Evolutionary conservation across 208 protist species (phyloP), one percentile per base, ranked within the genome.

Genomic region (Trypanosoma boissoni): DNA sequence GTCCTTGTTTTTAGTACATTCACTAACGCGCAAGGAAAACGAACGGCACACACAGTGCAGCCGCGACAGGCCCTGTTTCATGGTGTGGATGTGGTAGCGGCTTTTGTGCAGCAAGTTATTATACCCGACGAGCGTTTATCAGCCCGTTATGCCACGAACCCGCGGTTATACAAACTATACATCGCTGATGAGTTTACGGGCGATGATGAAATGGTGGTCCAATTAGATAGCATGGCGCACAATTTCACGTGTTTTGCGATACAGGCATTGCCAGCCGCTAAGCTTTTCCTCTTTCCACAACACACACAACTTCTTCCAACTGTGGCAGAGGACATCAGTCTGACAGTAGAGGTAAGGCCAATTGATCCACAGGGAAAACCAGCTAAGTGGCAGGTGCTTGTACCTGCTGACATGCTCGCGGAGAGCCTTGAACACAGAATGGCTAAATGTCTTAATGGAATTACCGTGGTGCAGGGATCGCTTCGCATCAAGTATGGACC

Each of bases 151-250:
- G 85, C 82, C 27, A 79, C 67, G 49, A 95, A 92, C 34, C 70
- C 78, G 27, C 81, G 84, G 0, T 63, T 83, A 36, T 95, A 95
- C 62, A 90, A 88, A 59, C 57, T 95, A 9, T 95, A 84, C 67
- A 92, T 95, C 36, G 88, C 88, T 2, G 88, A 95, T 56, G 85
- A 92, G 67, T 84, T 84, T 61, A 92, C 82, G 1, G 88, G 88
- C 0, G 84, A 95, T 57, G 77, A 88, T 49, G 88, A 95, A 54
- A 86, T 95, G 82, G 78, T 76, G 20, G 70, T 86, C 31, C 83
- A 91, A 53, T 72, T 90, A 3, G 84, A 91, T 51, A 52, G 73
- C 5, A 41, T 36, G 0, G 74, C 76, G 14, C 76, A 88, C 48
- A 84, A 91, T 48, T 91, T 95, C 50, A 67, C 77, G 0, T 92